phyloP scores from a whole-genome alignment of 2,329 filamentous ascomycete genomes.

The Microdochium bolleyi region DNA sequence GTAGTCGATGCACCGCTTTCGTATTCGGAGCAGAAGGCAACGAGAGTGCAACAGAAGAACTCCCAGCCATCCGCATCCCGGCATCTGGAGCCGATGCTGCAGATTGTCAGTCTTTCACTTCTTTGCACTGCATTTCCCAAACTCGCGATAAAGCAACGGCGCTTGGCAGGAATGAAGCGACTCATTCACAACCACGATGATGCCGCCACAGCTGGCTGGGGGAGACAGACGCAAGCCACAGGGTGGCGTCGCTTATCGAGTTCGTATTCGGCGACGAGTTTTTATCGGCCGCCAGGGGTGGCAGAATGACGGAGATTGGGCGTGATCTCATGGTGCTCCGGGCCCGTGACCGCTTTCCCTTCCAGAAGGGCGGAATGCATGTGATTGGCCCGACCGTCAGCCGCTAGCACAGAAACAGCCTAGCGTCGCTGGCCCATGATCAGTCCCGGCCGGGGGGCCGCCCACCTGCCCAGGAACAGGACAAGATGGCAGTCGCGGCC shows the following conservation, averaged over 20 bases:
- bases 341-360: constrained; percentile 9
- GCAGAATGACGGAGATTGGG: not conserved
- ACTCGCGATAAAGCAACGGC: no score
- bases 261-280: constrained; percentile 12
- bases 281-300: not conserved
- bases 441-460: not conserved
- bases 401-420: constrained; percentile 2
- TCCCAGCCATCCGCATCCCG: no score
- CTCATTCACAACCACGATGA: no score
- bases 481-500: not conserved
- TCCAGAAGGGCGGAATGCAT: constrained; percentile 8
- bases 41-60: no score
- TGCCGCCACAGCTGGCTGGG: no score
- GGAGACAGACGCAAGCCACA: not conserved
- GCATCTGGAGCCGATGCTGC: no score
- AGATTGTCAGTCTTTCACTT: no score
- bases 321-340: not conserved
- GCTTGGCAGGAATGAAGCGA: no score
- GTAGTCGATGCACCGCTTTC: no score
- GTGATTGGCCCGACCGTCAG: constrained; percentile 4
- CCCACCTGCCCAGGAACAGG: not conserved
- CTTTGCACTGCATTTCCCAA: no score
- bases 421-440: not conserved
- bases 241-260: constrained; percentile 5
- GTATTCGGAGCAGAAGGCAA: no score